A percentile compares a stretch with the other conserved stretches of the same genome.
phyloP scores from a whole-genome alignment of 148 eudicot species.

The Camellia japonica region DNA sequence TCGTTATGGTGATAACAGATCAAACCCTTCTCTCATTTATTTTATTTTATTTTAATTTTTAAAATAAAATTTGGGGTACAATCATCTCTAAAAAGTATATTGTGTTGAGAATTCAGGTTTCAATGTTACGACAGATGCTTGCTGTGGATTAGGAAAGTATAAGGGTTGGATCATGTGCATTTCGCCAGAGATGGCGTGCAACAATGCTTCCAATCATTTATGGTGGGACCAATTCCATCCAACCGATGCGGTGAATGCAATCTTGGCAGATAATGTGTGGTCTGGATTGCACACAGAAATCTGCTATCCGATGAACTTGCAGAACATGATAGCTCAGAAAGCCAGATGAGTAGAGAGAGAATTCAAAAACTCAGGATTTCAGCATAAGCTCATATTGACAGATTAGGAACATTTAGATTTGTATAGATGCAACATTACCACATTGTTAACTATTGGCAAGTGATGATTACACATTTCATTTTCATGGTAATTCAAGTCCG shows the following conservation, averaged over 20 bases:
- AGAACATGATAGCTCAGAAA: slow-evolving; percentile 46
- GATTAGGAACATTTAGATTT: not conserved
- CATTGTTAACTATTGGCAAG: no score
- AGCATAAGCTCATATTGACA: not conserved
- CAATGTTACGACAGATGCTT: slow-evolving; percentile 59
- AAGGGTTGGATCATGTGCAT: slow-evolving; percentile 78
- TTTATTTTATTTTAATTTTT: not conserved
- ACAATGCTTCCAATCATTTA: slow-evolving; percentile 66
- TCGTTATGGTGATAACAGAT: slow-evolving; percentile 49
- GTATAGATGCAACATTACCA: not conserved
- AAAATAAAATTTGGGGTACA: not conserved
- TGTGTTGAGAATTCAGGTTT: slow-evolving; percentile 43
- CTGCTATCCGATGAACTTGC: slow-evolving; percentile 84
- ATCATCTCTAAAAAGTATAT: not conserved
- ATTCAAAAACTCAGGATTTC: not conserved
- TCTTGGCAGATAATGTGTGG: slow-evolving; percentile 85
- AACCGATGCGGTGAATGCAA: slow-evolving; percentile 68
- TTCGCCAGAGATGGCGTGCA: slow-evolving; percentile 80
- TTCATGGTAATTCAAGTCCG: no score
- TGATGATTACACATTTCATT: no score
- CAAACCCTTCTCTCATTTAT: not conserved
- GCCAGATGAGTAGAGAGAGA: not conserved
- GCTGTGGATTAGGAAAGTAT: slow-evolving; percentile 85
- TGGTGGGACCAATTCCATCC: slow-evolving; percentile 99
- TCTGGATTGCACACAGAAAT: slow-evolving; percentile 67